These are phyloP conservation scores for Rhizopogon vinicolor DNA, from an alignment of 768 basidiomycete species.

Conservation along the genomic window DNA sequence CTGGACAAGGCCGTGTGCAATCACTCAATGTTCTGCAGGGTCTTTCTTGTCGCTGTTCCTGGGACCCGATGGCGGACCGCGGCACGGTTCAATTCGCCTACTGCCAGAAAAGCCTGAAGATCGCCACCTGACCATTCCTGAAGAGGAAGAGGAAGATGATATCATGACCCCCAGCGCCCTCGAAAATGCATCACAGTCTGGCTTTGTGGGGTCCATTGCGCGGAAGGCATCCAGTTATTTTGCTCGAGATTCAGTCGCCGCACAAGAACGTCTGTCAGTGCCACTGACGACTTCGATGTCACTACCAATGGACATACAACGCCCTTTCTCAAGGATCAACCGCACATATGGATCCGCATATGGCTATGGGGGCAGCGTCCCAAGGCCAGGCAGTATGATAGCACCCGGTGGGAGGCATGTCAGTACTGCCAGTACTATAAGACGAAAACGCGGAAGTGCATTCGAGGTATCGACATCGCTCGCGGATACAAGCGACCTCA, in stretches of 20 bases:
- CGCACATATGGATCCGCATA: constrained; percentile 75
- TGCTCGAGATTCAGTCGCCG: constrained; percentile 39
- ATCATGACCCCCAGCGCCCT: constrained; percentile 39
- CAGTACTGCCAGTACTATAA: constrained; percentile 49
- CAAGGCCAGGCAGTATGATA: constrained; percentile 47
- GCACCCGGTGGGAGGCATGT: constrained; percentile 41
- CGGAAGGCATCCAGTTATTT: constrained; percentile 56
- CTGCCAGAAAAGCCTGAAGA: constrained; percentile 63
- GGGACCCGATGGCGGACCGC: constrained; percentile 85
- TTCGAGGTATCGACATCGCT: constrained; percentile 37
- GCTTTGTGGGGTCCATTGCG: constrained; percentile 35
- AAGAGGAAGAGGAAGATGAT: constrained; percentile 47
- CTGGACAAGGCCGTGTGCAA: background rate
- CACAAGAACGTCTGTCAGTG: constrained; percentile 33
- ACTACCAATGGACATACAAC: constrained; percentile 37
- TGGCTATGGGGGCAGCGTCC: constrained; percentile 58
- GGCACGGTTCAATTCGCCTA: constrained; percentile 81
- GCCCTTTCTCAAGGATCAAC: constrained; percentile 51
- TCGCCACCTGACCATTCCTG: constrained; percentile 52
- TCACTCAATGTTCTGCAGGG: constrained; percentile 40
- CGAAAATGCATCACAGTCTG: constrained; percentile 32
- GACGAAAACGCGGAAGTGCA: constrained; percentile 48
- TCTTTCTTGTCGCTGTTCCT: constrained; percentile 86
- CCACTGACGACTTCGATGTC: constrained; percentile 37
- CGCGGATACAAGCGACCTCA: constrained; percentile 51